Evolutionary conservation across 2,329 filamentous ascomycete species (phyloP), one percentile per base, ranked within the genome.

Genomic region (Trichoderma endophyticum): DNA sequence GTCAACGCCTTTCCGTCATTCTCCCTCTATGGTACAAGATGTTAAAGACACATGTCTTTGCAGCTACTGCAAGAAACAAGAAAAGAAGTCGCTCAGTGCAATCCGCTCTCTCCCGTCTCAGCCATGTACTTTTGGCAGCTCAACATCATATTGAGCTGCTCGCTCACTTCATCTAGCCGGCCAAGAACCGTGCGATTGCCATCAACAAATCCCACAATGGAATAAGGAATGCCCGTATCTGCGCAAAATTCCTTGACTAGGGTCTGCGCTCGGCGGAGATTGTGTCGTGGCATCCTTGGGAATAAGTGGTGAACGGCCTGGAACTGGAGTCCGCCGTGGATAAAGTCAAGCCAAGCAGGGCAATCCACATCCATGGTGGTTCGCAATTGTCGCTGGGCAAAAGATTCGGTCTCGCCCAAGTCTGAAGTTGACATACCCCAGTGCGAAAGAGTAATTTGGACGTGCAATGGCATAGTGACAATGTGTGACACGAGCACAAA

Each of bases 361-460:
- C 94, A 97, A 79, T 96, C 93, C 26, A 97, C 90, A 75, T 97
- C 94, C 94, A 97, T 97, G 14, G 94, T 97, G 1, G 94, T 97
- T 75, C 95, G 91, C 60, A 97, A 86, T 91, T 97, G 96, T 80
- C 91, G 93, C 81, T 97, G 94, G 0, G 94, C 90, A 80, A 97
- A 97, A 0, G 93, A 96, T 80, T 97, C 94, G 66, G 91, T 86
- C 1, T 92, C 90, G 0, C 95, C 95, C 14, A 97, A 86, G 77
- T 97, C 93, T 12, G 93, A 88, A 0, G 94, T 97, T 76, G 93
- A 95, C 94, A 97, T 97, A 75, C 93, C 93, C 81, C 97, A 97
- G 81, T 97, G 94, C 2, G 93, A 96, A 21, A 97, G 87, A 0
- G 94, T 97, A 79, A 97, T 97, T 80, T 97, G 94, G 12, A 95